Percentiles rank a stretch among this genome's conserved stretches.
Evolutionary conservation across 257 asterid species (phyloP).

Genomic region (Leptodermis oblonga): DNA sequence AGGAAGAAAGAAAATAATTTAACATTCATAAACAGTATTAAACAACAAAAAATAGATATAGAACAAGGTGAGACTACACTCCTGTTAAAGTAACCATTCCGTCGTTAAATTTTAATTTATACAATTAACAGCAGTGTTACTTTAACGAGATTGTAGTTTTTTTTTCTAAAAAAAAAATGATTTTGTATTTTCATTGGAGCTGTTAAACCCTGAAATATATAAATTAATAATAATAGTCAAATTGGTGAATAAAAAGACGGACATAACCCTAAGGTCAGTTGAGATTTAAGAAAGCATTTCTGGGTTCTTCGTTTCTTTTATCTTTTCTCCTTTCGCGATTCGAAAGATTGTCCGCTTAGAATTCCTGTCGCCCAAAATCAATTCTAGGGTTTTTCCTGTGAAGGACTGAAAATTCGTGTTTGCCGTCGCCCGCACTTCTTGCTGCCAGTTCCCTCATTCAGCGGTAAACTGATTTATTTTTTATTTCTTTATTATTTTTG

Average conservation of each 20-base stretch:
- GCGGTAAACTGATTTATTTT: conserved; percentile 2
- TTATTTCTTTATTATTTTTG: too few relatives aligned
- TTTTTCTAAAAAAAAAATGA: neutral
- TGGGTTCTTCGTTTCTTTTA: conserved; percentile 8
- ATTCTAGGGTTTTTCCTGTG: conserved; percentile 14
- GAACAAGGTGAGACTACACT: too few relatives aligned
- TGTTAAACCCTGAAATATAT: neutral
- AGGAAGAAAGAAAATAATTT: too few relatives aligned
- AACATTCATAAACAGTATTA: too few relatives aligned
- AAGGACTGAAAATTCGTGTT: neutral
- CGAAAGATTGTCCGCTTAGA: neutral
- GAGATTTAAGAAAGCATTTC: neutral
- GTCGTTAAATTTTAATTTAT: too few relatives aligned
- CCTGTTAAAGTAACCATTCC: too few relatives aligned
- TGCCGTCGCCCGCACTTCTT: neutral
- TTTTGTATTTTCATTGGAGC: neutral
- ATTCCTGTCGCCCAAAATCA: neutral
- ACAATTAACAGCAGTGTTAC: too few relatives aligned
- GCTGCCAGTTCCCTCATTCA: neutral
- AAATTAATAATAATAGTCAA: neutral
- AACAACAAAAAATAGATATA: too few relatives aligned
- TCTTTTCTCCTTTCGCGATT: neutral
- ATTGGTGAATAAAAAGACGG: neutral
- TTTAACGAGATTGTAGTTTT: too few relatives aligned
- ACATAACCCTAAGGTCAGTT: conserved; percentile 7